Percentiles rank a stretch among this genome's conserved stretches.
Evolutionary conservation across 1,139 yeast genomes (phyloP).

Genomic region (Geotrichum citri-aurantii): DNA sequence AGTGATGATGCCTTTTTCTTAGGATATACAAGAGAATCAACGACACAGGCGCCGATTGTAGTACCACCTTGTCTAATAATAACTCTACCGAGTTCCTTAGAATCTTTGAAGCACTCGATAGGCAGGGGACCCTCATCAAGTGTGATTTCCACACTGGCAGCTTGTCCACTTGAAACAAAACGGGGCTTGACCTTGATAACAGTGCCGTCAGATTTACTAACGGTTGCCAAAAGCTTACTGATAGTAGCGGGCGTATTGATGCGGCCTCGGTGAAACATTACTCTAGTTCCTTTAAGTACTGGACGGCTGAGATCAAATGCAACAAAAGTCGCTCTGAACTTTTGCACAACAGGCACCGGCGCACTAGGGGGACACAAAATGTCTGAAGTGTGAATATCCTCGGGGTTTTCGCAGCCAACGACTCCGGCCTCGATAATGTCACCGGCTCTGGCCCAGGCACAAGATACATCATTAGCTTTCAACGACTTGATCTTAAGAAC

Average conservation of each 20-base stretch:
- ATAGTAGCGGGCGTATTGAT: conserved; percentile 71
- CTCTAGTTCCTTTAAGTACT: conserved; percentile 73
- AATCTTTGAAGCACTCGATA: conserved; percentile 52
- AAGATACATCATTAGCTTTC: conserved; percentile 30
- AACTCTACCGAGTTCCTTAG: conserved; percentile 67
- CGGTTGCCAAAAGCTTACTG: conserved; percentile 48
- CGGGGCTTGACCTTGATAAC: conserved; percentile 50
- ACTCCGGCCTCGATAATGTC: conserved; percentile 61
- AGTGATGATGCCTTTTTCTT: background rate
- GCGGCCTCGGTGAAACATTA: conserved; percentile 77
- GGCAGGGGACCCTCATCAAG: conserved; percentile 53
- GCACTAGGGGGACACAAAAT: conserved; percentile 51
- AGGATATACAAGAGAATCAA: conserved; percentile 23
- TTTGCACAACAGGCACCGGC: conserved; percentile 45
- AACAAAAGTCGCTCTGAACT: conserved; percentile 52
- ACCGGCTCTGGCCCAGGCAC: conserved; percentile 56
- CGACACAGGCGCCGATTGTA: conserved; percentile 84
- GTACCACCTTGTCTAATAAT: conserved; percentile 81
- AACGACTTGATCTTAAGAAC: conserved; percentile 44
- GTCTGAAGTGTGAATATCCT: conserved; percentile 68
- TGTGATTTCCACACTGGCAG: conserved; percentile 66
- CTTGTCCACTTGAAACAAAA: conserved; percentile 68
- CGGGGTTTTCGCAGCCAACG: conserved; percentile 43
- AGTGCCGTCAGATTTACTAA: conserved; percentile 42
- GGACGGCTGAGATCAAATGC: conserved; percentile 72